A percentile compares a stretch with the other conserved stretches of the same genome.
Conservation (phyloP, 345 rosid species). For the Anastatica hierochuntica region DNA sequence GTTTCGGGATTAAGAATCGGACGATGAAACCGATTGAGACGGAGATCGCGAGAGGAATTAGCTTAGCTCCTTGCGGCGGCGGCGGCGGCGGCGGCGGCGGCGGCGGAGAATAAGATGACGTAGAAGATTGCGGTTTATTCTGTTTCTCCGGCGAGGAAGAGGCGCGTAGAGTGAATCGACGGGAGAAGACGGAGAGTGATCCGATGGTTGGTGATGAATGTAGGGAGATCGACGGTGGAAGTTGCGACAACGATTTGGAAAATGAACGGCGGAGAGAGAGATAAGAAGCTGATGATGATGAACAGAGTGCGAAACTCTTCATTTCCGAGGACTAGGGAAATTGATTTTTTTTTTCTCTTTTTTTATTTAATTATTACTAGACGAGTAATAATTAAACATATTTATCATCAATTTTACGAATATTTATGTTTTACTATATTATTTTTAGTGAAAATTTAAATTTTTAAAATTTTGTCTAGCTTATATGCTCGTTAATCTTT, state of each 20-base stretch:
- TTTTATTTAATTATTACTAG: no score
- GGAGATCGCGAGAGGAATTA: conserved; percentile 48
- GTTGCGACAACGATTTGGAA: not conserved
- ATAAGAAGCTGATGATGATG: conserved; percentile 27
- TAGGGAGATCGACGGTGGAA: not conserved
- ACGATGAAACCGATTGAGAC: conserved; percentile 49
- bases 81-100: conserved; percentile 27
- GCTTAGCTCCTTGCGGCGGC: conserved; percentile 51
- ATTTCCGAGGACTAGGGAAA: conserved; percentile 24
- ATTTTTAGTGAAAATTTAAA: no score
- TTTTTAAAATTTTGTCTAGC: no score
- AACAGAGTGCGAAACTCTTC: conserved; percentile 55
- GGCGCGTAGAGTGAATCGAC: conserved; percentile 26
- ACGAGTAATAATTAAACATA: no score
- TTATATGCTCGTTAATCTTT: no score
- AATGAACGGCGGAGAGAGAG: conserved; percentile 31
- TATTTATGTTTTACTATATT: no score
- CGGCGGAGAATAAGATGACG: no score
- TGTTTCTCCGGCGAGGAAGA: no score
- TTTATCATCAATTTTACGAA: no score
- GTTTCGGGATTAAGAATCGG: conserved; percentile 54
- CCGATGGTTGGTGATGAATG: conserved; percentile 24
- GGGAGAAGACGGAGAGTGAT: conserved; percentile 24
- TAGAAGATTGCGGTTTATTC: no score
- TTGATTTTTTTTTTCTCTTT: not conserved